Evolutionary conservation across 2,329 filamentous ascomycete species (phyloP), one percentile per base, ranked within the genome.

Genomic region (Colletotrichum sp.): DNA sequence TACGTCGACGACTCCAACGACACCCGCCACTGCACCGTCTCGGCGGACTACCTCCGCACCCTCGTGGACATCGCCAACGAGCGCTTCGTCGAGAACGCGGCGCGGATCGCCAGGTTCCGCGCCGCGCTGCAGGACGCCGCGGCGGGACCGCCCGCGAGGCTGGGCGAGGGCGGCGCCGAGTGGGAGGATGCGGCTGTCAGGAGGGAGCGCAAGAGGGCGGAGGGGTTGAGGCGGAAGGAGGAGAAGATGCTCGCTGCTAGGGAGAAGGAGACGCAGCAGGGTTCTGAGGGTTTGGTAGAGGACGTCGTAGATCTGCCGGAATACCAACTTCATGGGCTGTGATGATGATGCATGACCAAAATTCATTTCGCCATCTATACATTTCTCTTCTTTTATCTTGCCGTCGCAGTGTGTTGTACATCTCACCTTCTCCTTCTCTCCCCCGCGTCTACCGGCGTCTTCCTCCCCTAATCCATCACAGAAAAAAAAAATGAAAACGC

Each of bases 11-110:
- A 86, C 6, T 34, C 81, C 8, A 82, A 86, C 8, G 87, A 89
- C 16, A 76, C 78, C 6, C 81, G 84, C 15, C 81, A 82, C 58
- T 82, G 84, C 61, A 85, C 93, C 26, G 94, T 98, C 2, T 87
- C 92, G 3, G 89, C 93, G 38, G 86, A 87, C 10, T 96, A 97
- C 80, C 88, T 98, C 7, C 85, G 85, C 57, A 91, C 90, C 74
- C 86, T 98, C 16, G 85, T 96, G 15, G 83, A 86, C 5, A 90
- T 98, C 72, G 92, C 93, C 9, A 96, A 97, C 80, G 91, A 95
- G 82, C 88, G 94, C 66, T 96, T 97, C 80, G 84, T 81, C 10
- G 92, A 93, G 82, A 97, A 96, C 79, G 83, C 85, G 24, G 92
- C 91, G 79, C 88, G 94, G 61, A 95, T 94, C 77, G 88, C 88